phyloP scores from a whole-genome alignment of 1,139 yeast species.

The Pichia sp. region DNA sequence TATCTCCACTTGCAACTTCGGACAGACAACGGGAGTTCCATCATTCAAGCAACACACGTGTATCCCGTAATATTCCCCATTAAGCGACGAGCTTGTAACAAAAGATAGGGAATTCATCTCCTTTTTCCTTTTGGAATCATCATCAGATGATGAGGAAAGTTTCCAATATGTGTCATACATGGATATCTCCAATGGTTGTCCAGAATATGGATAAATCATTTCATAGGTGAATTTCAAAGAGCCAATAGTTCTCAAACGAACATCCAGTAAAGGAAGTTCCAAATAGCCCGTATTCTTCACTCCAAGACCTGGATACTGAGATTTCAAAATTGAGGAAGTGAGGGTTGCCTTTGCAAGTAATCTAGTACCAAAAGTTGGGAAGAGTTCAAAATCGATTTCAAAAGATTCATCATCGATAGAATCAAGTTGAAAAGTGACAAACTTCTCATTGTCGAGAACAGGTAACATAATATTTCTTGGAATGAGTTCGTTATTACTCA shows the following conservation, averaged over 20 bases:
- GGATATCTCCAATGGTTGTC: conserved; percentile 78
- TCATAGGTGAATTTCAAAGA: conserved; percentile 72
- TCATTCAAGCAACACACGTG: conserved; percentile 71
- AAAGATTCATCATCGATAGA: conserved; percentile 55
- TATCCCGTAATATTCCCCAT: conserved; percentile 71
- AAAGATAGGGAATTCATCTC: conserved; percentile 40
- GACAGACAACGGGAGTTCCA: conserved; percentile 81
- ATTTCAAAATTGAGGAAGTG: conserved; percentile 34
- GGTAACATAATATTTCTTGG: conserved; percentile 85
- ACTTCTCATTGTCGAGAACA: conserved; percentile 60
- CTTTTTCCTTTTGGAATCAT: conserved; percentile 7
- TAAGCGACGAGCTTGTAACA: conserved; percentile 86
- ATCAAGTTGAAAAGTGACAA: conserved; percentile 82
- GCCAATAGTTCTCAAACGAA: conserved; percentile 77
- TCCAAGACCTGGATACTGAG: conserved; percentile 34
- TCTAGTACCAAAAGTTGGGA: conserved; percentile 92
- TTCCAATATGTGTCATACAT: conserved; percentile 98
- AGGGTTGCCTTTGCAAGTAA: conserved; percentile 77
- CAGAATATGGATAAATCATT: conserved; percentile 84
- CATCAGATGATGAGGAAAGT: conserved; percentile 34
- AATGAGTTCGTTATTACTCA: conserved; percentile 64
- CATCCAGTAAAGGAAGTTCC: conserved; percentile 74
- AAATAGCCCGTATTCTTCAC: conserved; percentile 32
- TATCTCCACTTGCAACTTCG: conserved; percentile 57
- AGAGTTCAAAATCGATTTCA: conserved; percentile 81